Percentiles rank a stretch among this genome's conserved stretches.
These are phyloP conservation scores for Leccinum pachyderme DNA, from an alignment of 1,284 basidiomycete genomes.

Conservation along the genomic window DNA sequence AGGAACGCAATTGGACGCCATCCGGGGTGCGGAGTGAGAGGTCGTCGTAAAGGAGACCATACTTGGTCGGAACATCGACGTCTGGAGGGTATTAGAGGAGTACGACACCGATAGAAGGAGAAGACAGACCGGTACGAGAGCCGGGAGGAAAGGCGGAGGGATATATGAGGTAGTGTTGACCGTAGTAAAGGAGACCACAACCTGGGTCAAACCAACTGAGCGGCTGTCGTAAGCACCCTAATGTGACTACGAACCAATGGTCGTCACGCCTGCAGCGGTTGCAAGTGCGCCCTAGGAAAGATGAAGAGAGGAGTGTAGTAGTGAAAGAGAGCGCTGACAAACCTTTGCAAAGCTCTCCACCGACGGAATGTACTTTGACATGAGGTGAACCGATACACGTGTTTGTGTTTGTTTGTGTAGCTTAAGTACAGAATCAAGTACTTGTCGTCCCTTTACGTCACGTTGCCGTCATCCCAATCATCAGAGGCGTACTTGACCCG, in stretches of 20 bases:
- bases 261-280: slow-evolving; percentile 64
- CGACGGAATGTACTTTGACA: slow-evolving; percentile 46
- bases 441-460: background rate
- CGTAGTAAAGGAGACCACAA: slow-evolving; percentile 77
- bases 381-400: slow-evolving; percentile 2
- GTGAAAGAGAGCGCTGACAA: background rate
- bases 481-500: background rate
- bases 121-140: slow-evolving; percentile 64
- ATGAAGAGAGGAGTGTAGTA: background rate
- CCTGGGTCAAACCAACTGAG: slow-evolving; percentile 38
- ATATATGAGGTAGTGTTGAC: slow-evolving; percentile 87
- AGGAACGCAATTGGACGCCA: slow-evolving; percentile 57
- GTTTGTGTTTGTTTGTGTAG: slow-evolving; percentile 20
- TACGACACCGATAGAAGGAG: background rate
- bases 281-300: slow-evolving; percentile 58
- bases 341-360: slow-evolving; percentile 68
- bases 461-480: background rate
- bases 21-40: slow-evolving; percentile 67
- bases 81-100: slow-evolving; percentile 39
- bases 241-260: slow-evolving; percentile 49
- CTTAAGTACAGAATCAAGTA: too few species aligned
- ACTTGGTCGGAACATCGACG: slow-evolving; percentile 69
- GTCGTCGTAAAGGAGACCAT: slow-evolving; percentile 72
- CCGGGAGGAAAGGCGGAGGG: slow-evolving; percentile 85
- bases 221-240: background rate